Conservation (phyloP, 2,329 filamentous ascomycete genomes). For the Beauveria sp. region DNA sequence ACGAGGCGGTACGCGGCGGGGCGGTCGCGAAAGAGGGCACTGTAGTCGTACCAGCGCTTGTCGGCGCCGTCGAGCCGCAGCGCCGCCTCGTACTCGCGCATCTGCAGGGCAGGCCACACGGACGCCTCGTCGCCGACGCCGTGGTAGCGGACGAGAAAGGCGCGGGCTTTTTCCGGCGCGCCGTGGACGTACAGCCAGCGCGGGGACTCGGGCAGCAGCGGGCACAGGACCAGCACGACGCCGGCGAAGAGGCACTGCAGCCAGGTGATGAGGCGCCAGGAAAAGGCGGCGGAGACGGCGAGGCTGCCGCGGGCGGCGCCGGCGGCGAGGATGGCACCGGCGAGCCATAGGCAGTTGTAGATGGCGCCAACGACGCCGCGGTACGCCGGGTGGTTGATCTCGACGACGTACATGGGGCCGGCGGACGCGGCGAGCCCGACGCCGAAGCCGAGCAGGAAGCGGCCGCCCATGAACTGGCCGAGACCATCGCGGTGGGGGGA, state of each 20-base stretch:
- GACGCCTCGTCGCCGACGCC: slow-evolving; percentile 33
- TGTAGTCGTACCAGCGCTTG: slow-evolving; percentile 42
- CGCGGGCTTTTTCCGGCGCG: slow-evolving; percentile 20
- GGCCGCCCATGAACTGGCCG: slow-evolving; percentile 47
- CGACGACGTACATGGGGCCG: slow-evolving; percentile 56
- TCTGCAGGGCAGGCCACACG: slow-evolving; percentile 27
- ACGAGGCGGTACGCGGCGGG: slow-evolving; percentile 36
- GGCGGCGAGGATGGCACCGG: slow-evolving; percentile 37
- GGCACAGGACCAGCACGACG: slow-evolving; percentile 23
- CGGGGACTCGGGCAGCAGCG: slow-evolving; percentile 29
- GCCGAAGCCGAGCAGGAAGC: slow-evolving; percentile 49
- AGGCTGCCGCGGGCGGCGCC: slow-evolving; percentile 36
- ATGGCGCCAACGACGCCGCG: slow-evolving; percentile 37
- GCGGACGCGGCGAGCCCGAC: slow-evolving; percentile 52
- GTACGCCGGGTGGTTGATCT: slow-evolving; percentile 56
- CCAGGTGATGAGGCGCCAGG: slow-evolving; percentile 33
- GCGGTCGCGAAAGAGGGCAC: slow-evolving; percentile 33
- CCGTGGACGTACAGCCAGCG: slow-evolving; percentile 33
- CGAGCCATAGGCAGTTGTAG: slow-evolving; percentile 26
- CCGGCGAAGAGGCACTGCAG: slow-evolving; percentile 34
- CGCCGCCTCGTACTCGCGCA: slow-evolving; percentile 36
- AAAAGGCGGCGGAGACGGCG: slow-evolving; percentile 22
- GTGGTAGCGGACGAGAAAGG: slow-evolving; percentile 31
- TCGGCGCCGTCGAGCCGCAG: slow-evolving; percentile 38
- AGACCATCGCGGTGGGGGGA: not conserved